phyloP scores from a whole-genome alignment of 2,329 filamentous ascomycete species.

The Laburnicola sp. region DNA sequence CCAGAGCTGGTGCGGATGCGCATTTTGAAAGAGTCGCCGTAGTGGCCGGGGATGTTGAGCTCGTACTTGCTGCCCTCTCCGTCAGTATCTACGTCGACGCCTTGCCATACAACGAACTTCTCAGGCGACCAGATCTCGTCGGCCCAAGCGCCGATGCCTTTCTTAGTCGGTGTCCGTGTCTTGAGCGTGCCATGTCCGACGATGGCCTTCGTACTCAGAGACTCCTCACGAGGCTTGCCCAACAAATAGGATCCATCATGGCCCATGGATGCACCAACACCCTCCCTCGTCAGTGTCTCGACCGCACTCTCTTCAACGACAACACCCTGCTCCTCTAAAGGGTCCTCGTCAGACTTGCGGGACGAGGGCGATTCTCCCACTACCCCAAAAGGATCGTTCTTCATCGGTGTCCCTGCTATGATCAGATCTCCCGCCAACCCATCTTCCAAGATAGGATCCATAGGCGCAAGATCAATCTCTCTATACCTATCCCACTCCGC shows the following conservation, averaged over 20 bases:
- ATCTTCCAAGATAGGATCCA: slow-evolving; percentile 23
- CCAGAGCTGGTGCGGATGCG: slow-evolving; percentile 1
- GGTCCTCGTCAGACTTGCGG: neutral
- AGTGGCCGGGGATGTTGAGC: slow-evolving; percentile 13
- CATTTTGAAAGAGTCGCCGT: slow-evolving; percentile 5
- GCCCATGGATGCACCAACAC: too few species aligned
- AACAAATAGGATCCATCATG: too few species aligned
- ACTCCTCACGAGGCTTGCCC: too few species aligned
- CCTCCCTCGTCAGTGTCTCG: too few species aligned
- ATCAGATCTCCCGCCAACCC: slow-evolving; percentile 21
- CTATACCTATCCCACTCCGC: slow-evolving; percentile 11
- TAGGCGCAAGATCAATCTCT: slow-evolving; percentile 26
- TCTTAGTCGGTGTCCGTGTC: neutral
- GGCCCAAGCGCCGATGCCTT: neutral
- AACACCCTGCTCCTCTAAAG: too few species aligned
- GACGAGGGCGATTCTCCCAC: neutral
- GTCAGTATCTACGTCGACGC: neutral
- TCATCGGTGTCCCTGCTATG: slow-evolving; percentile 13
- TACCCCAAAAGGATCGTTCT: neutral
- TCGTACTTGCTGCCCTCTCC: slow-evolving; percentile 5
- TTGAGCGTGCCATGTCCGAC: too few species aligned
- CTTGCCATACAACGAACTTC: too few species aligned
- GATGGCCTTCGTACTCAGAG: too few species aligned
- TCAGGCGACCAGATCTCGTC: too few species aligned
- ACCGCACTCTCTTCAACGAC: too few species aligned